phyloP scores from a whole-genome alignment of 2,329 filamentous ascomycete species.

The Venturia aucupariae region DNA sequence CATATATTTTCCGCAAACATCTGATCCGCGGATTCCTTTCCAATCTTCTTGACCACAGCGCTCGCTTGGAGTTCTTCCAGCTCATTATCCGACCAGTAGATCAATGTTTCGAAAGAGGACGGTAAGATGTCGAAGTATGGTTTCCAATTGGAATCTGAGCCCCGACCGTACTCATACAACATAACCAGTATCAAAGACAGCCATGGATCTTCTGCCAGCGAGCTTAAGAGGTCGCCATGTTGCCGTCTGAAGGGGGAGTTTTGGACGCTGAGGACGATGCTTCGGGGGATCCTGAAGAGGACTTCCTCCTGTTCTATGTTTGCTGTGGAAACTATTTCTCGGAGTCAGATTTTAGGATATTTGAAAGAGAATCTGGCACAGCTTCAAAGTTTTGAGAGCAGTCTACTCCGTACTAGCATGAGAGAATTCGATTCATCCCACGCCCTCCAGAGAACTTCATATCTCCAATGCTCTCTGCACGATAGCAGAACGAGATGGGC shows the following conservation, averaged over 20 bases:
- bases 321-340: neutral
- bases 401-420: neutral
- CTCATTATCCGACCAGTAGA: constrained; percentile 75
- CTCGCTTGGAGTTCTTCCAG: constrained; percentile 66
- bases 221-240: constrained; percentile 33
- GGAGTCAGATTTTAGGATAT: neutral
- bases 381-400: neutral
- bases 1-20: constrained; percentile 53
- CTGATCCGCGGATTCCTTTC: constrained; percentile 59
- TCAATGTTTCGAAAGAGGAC: constrained; percentile 64
- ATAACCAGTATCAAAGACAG: constrained; percentile 66
- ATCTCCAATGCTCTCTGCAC: neutral
- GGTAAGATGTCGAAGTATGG: constrained; percentile 72
- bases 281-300: constrained; percentile 70
- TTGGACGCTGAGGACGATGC: constrained; percentile 59
- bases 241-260: constrained; percentile 58
- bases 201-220: constrained; percentile 34
- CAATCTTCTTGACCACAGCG: constrained; percentile 67
- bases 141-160: constrained; percentile 59
- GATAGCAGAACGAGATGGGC: constrained; percentile 22
- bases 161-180: constrained; percentile 54
- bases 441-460: too few relatives aligned
- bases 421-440: too few relatives aligned
- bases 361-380: neutral
- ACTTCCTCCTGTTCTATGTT: constrained; percentile 27